phyloP scores from a whole-genome alignment of 2,329 filamentous ascomycete species.

The Cytospora chrysosperma region DNA sequence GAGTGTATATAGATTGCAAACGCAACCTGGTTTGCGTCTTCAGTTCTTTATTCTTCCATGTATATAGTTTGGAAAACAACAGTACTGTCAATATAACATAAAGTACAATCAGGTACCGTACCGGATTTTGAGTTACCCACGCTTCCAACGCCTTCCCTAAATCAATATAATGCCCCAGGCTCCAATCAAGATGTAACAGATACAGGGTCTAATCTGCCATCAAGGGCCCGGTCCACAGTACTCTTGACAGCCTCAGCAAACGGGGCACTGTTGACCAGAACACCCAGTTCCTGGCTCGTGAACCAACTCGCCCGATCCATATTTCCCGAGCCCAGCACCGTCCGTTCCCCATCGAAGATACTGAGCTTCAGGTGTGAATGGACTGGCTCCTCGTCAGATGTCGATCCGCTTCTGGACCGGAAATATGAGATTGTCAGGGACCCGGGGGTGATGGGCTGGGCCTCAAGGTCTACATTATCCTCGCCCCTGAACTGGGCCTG shows the following conservation, averaged over 20 bases:
- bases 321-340: conserved; percentile 77
- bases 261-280: conserved; percentile 49
- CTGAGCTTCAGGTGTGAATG: conserved; percentile 78
- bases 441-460: conserved; percentile 42
- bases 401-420: conserved; percentile 33
- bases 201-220: conserved; percentile 34
- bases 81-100: conserved; percentile 11
- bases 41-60: conserved; percentile 9
- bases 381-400: conserved; percentile 56
- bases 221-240: conserved; percentile 35
- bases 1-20: conserved; percentile 5
- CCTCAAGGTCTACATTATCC: conserved; percentile 40
- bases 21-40: neutral
- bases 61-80: conserved; percentile 17
- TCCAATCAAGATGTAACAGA: conserved; percentile 27
- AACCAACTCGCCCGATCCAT: conserved; percentile 85
- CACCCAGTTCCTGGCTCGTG: conserved; percentile 79
- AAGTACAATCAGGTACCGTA: neutral
- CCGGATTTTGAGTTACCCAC: neutral
- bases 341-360: conserved; percentile 65
- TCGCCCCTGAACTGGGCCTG: conserved; percentile 29
- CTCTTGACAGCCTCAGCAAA: conserved; percentile 35
- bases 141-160: neutral
- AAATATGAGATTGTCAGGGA: conserved; percentile 61
- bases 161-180: too few relatives aligned